Evolutionary conservation across 345 rosid genomes (phyloP).

Genomic region (Syzygium jambos): DNA sequence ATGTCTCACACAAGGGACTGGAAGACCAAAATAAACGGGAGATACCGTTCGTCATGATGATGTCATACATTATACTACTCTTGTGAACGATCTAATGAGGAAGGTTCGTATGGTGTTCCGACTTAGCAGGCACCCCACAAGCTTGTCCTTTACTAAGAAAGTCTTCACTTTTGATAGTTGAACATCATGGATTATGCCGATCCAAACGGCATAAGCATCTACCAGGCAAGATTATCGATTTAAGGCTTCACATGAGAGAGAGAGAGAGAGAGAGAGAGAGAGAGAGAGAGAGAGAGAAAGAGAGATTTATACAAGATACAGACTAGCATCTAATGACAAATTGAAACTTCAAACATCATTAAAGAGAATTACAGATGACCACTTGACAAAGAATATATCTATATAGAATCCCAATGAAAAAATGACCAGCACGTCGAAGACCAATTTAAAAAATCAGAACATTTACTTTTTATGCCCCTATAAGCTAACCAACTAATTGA

Average conservation of each 20-base stretch:
- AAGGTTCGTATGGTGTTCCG: background rate
- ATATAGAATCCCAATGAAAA: background rate
- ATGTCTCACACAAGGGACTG: background rate
- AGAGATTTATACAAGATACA: background rate
- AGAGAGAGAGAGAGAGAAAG: too few species aligned
- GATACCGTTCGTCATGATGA: background rate
- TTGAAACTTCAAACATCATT: background rate
- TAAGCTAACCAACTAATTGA: background rate
- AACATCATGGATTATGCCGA: background rate
- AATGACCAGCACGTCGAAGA: background rate
- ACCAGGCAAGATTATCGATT: too few species aligned
- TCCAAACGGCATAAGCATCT: too few species aligned
- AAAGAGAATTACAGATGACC: background rate
- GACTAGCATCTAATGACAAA: background rate
- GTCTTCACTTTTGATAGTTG: background rate
- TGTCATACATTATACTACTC: background rate
- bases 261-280: too few species aligned
- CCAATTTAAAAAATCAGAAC: background rate
- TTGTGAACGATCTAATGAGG: background rate
- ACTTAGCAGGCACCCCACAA: background rate
- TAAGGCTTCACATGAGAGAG: background rate
- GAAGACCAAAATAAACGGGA: background rate
- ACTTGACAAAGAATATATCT: background rate
- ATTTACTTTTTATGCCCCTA: background rate
- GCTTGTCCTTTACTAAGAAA: background rate